Evolutionary conservation across 1,139 yeast species (phyloP), one percentile per base, ranked within the genome.

Genomic region (Taphrina pruni): DNA sequence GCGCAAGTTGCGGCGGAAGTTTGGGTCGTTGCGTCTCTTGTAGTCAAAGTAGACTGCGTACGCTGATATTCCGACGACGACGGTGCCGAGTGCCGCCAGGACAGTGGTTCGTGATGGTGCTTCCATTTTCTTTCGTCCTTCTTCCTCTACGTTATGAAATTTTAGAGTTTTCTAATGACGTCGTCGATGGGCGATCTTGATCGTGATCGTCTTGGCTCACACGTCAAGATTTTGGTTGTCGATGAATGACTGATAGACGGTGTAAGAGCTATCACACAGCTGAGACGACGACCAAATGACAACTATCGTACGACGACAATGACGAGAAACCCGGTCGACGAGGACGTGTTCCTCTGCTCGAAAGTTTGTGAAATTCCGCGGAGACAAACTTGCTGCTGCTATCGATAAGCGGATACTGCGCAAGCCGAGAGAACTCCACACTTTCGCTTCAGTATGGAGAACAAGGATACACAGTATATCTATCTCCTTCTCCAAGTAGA

Each of bases 31-130:
- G 82, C 98, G 90, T 81, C 99, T 90, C 80, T 85, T 85, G 83
- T 92, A 90, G 81, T 94, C 99, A 77, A 94, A 94, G 82, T 90
- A 94, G 60, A 87, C 82, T 70, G 95, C 91, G 79, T 94, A 94
- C 6, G 70, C 72, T 38, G 56, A 20, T 92, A 93, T 67, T 88
- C 81, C 70, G 81, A 73, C 32, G 50, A 58, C 45, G 60, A 68
- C 57, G 60, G 54, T 57, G 50, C 65, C 60, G 12, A 41, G 39
- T 14, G 45, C 60, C 4, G 61, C 66, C 58, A 62, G 14, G 48
- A 54, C 45, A 7, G 67, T 64, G 45, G 67, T 64, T 32, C 67
- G 50, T 32, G 62, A 58, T 7, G 60, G 60, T 36, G 60, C 56
- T 32, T 64, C 67, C 67, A 64, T 64, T 50, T 21, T 26, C 2